phyloP scores from a whole-genome alignment of 2,329 filamentous ascomycete species.

The Stagonosporopsis rhizophila region DNA sequence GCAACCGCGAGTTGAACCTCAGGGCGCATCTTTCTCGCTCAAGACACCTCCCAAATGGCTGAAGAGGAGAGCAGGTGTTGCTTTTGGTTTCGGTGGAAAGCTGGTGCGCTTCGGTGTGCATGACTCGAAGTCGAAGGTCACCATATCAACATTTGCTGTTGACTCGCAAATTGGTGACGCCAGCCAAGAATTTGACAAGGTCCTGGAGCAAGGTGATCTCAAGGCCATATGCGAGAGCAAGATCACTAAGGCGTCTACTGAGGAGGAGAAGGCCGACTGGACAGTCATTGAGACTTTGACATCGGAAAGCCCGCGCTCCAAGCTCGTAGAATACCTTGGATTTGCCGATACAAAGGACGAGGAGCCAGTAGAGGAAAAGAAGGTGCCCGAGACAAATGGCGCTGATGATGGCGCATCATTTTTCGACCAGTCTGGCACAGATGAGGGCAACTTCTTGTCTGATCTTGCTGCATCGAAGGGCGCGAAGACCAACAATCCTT shows the following conservation, averaged over 20 bases:
- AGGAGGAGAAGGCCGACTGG: constrained; percentile 97
- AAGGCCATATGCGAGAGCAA: constrained; percentile 80
- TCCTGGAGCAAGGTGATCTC: constrained; percentile 79
- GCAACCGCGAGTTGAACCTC: constrained; percentile 88
- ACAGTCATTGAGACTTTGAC: constrained; percentile 89
- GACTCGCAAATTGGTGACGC: constrained; percentile 85
- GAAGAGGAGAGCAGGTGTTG: constrained; percentile 81
- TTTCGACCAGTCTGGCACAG: constrained; percentile 77
- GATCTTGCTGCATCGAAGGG: constrained; percentile 87
- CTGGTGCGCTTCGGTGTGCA: constrained; percentile 77
- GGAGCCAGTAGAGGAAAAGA: constrained; percentile 32
- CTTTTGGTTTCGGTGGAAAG: constrained; percentile 96
- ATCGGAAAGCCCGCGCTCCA: constrained; percentile 81
- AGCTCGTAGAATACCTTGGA: constrained; percentile 89
- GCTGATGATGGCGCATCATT: constrained; percentile 63
- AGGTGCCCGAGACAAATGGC: constrained; percentile 55
- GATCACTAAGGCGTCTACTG: constrained; percentile 75
- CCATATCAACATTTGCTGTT: constrained; percentile 86
- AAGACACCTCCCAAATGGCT: constrained; percentile 89
- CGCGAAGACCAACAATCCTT: constrained; percentile 91
- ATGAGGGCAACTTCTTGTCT: constrained; percentile 83
- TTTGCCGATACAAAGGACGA: constrained; percentile 68
- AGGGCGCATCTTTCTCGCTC: constrained; percentile 87
- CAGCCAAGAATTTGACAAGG: constrained; percentile 85
- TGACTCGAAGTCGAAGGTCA: constrained; percentile 76